Evolutionary conservation across 106 monocot genomes (phyloP).

Genomic region (Allium fistulosum): DNA sequence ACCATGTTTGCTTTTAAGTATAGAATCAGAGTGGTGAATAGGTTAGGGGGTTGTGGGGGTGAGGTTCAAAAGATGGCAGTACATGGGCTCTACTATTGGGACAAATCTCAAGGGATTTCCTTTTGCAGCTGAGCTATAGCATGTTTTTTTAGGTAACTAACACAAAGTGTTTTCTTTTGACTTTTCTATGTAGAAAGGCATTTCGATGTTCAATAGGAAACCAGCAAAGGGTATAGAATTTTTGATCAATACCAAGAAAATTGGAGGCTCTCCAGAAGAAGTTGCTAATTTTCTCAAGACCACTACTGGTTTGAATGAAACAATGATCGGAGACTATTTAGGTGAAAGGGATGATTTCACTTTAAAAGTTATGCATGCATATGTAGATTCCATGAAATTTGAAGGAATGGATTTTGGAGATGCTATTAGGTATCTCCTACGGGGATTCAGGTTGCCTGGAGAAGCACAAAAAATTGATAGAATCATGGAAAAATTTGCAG

Average conservation of each 20-base stretch:
- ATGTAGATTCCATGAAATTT: conserved; percentile 89
- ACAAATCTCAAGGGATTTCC: too few species aligned
- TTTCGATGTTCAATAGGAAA: conserved; percentile 91
- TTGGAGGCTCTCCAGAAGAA: conserved; percentile 76
- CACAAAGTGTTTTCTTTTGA: too few species aligned
- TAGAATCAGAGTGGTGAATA: too few species aligned
- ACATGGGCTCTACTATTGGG: too few species aligned
- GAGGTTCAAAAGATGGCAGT: too few species aligned
- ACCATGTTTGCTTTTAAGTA: too few species aligned
- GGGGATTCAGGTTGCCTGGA: conserved; percentile 92
- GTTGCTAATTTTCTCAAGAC: conserved; percentile 79
- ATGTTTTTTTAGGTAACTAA: too few species aligned
- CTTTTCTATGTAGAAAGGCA: conserved; percentile 82
- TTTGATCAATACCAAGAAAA: conserved; percentile 77
- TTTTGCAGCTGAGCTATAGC: too few species aligned
- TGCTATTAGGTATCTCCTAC: conserved; percentile 85
- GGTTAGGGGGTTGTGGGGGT: too few species aligned
- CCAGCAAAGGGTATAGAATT: conserved; percentile 95
- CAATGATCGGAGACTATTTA: conserved; percentile 88
- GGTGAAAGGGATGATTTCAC: conserved; percentile 93
- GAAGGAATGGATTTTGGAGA: conserved; percentile 92
- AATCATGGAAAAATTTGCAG: conserved; percentile 99
- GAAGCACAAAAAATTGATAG: conserved; percentile 99
- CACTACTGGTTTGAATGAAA: conserved; percentile 73
- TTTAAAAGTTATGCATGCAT: conserved; percentile 99